Percentiles rank a stretch among this genome's conserved stretches.
Evolutionary conservation across 192 early-diverging fungal species (phyloP).

Genomic region (Rhizophlyctis rosea): DNA sequence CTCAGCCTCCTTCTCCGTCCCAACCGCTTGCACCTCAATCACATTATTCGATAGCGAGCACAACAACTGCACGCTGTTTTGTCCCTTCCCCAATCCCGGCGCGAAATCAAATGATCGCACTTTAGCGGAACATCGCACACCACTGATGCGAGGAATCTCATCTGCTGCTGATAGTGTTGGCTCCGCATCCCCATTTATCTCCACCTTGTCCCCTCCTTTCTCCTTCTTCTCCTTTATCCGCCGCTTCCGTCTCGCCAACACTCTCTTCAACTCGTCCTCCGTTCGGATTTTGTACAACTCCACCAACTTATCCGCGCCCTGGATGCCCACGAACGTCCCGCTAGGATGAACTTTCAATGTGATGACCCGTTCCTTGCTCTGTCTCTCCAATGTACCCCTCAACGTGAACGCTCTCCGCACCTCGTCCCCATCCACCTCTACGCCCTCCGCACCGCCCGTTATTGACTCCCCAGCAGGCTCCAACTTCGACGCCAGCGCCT

Average conservation of each 20-base stretch:
- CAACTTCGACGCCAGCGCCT: slow-evolving; percentile 55
- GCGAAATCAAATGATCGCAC: slow-evolving; percentile 78
- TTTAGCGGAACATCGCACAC: slow-evolving; percentile 75
- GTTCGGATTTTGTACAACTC: slow-evolving; percentile 81
- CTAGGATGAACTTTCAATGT: slow-evolving; percentile 78
- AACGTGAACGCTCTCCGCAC: slow-evolving; percentile 67
- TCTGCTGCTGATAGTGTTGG: slow-evolving; percentile 64
- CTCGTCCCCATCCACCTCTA: no score
- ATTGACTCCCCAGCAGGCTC: slow-evolving; percentile 37
- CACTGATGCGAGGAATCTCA: slow-evolving; percentile 68
- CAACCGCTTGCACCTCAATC: slow-evolving; percentile 73
- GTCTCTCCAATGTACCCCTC: slow-evolving; percentile 74
- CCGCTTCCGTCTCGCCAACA: slow-evolving; percentile 73
- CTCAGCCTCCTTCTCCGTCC: slow-evolving; percentile 61
- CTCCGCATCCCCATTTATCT: slow-evolving; percentile 33
- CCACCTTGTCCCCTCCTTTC: slow-evolving; percentile 9
- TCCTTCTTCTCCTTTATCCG: slow-evolving; percentile 61
- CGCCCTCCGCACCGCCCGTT: slow-evolving; percentile 16
- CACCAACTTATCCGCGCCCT: slow-evolving; percentile 71
- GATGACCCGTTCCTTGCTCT: slow-evolving; percentile 76
- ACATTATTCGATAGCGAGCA: slow-evolving; percentile 79
- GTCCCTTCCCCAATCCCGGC: slow-evolving; percentile 23
- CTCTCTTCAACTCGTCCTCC: slow-evolving; percentile 80
- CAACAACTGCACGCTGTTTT: slow-evolving; percentile 49
- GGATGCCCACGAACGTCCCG: slow-evolving; percentile 71